These are phyloP conservation scores for Sporobolomyces phaffii DNA, from an alignment of 768 basidiomycete species.

Conservation along the genomic window DNA sequence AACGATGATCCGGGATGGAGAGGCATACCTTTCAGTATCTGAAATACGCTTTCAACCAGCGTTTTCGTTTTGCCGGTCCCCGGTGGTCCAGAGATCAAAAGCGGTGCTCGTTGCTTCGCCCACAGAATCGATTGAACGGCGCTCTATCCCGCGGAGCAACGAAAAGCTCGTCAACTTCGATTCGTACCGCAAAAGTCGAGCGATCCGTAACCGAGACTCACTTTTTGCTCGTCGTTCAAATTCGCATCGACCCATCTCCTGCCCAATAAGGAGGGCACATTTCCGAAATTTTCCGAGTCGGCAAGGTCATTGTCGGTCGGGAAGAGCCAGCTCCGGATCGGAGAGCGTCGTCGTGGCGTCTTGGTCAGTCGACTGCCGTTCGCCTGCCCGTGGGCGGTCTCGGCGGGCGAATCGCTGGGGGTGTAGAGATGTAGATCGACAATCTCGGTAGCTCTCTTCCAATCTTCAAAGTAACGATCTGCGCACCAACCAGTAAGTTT, in stretches of 20 bases:
- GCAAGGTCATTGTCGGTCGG: slow-evolving; percentile 29
- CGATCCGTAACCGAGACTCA: neutral
- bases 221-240: slow-evolving; percentile 46
- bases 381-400: neutral
- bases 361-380: neutral
- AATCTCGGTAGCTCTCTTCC: slow-evolving; percentile 2
- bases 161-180: neutral
- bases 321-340: slow-evolving; percentile 43
- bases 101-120: slow-evolving; percentile 39
- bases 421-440: slow-evolving; percentile 12
- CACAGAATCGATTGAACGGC: slow-evolving; percentile 42
- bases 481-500: neutral
- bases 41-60: slow-evolving; percentile 44
- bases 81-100: slow-evolving; percentile 46
- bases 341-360: neutral
- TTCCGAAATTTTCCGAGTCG: neutral
- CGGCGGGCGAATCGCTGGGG: neutral
- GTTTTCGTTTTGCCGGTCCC: slow-evolving; percentile 45
- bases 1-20: neutral
- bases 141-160: slow-evolving; percentile 25
- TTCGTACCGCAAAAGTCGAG: neutral
- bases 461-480: slow-evolving; percentile 37
- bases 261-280: neutral
- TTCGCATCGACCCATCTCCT: slow-evolving; percentile 39
- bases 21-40: slow-evolving; percentile 40